A percentile compares a stretch with the other conserved stretches of the same genome.
These are phyloP conservation scores for Knoxia roxburghii DNA, from an alignment of 257 asterid genomes.

Conservation along the genomic window DNA sequence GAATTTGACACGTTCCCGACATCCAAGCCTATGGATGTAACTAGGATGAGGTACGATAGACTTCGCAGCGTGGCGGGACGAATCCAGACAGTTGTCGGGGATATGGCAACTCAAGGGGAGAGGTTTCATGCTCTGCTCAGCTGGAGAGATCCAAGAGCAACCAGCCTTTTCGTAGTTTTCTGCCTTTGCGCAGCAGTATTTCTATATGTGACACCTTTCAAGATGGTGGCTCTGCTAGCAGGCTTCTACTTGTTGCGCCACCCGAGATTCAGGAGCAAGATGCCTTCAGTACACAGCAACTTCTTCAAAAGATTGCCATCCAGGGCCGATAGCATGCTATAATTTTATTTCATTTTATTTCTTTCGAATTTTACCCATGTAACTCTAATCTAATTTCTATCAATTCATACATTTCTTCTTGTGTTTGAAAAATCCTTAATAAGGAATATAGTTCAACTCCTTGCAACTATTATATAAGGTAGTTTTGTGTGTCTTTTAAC, in stretches of 20 bases:
- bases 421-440: not conserved
- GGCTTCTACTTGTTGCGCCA: conserved; percentile 31
- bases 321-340: conserved; percentile 39
- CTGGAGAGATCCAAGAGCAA: conserved; percentile 49
- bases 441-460: no score
- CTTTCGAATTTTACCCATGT: not conserved
- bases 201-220: conserved; percentile 34
- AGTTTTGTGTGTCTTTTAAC: no score
- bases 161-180: conserved; percentile 33
- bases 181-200: conserved; percentile 31
- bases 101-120: conserved; percentile 44
- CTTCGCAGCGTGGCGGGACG: conserved; percentile 36
- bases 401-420: not conserved
- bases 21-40: conserved; percentile 22
- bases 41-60: conserved; percentile 49
- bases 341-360: not conserved
- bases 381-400: not conserved
- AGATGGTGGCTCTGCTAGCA: conserved; percentile 21
- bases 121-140: conserved; percentile 36
- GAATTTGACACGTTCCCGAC: conserved; percentile 71
- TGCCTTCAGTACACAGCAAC: conserved; percentile 38
- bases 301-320: conserved; percentile 45
- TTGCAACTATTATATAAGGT: no score
- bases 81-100: conserved; percentile 37
- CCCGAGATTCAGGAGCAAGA: conserved; percentile 40